A percentile compares a stretch with the other conserved stretches of the same genome.
phyloP scores from a whole-genome alignment of 176 grass and related monocot genomes.

The Elaeis guineensis region DNA sequence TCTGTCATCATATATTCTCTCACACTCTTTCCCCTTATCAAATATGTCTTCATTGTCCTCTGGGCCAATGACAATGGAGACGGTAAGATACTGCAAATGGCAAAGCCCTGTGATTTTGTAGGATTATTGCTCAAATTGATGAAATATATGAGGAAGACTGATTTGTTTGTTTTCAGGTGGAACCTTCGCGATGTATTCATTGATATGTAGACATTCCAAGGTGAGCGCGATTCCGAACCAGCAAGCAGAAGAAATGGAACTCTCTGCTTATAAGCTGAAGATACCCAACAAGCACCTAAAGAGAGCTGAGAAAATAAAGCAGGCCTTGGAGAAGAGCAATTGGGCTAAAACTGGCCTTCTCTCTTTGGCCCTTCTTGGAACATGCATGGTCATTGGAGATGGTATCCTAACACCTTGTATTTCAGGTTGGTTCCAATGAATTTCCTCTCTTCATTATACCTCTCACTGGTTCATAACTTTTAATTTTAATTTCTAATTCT shows the following conservation, averaged over 20 bases:
- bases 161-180: constrained; percentile 18
- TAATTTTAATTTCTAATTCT: too few relatives aligned
- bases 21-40: constrained; percentile 33
- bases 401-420: constrained; percentile 37
- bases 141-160: not conserved
- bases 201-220: constrained; percentile 32
- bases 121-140: too few relatives aligned
- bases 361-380: constrained; percentile 30
- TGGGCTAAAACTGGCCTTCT: constrained; percentile 25
- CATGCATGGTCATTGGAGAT: constrained; percentile 37
- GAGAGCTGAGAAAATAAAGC: constrained; percentile 28
- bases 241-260: constrained; percentile 24
- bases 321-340: constrained; percentile 24
- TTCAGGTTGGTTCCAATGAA: constrained; percentile 13
- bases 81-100: constrained; percentile 3
- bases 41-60: constrained; percentile 46
- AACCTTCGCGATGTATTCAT: constrained; percentile 31
- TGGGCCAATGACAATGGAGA: constrained; percentile 46
- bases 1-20: constrained; percentile 40
- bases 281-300: constrained; percentile 19
- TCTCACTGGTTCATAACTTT: too few relatives aligned
- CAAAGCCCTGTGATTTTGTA: too few relatives aligned
- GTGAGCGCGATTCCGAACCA: constrained; percentile 24
- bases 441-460: too few relatives aligned
- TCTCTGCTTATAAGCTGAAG: constrained; percentile 28